Evolutionary conservation across 1,284 basidiomycete genomes (phyloP), one percentile per base, ranked within the genome.

Genomic region (Papiliotrema laurentii): DNA sequence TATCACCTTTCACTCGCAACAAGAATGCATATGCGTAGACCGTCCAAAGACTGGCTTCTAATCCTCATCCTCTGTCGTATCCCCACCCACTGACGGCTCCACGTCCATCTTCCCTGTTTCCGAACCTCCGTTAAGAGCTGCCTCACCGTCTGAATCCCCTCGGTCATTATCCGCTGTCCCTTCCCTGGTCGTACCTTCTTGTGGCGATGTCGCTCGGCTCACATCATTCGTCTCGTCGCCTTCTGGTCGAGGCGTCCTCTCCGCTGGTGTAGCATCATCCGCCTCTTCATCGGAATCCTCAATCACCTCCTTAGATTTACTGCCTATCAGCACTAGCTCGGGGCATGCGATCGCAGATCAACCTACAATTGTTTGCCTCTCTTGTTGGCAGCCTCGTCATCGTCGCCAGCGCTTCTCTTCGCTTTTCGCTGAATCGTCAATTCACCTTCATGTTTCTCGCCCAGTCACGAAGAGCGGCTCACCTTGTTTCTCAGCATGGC

Each of bases 251-350:
- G 41, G 24, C n/a, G 41, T 43, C 18, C 27, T 31, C 5, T 44
- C 24, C 10, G 44, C 27, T 27, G 44, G 35, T 30, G 44, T 27
- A 27, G 38, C 51, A n/a, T 56, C 60, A 38, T 55, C 51, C 4
- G 49, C 53, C 13, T 65, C 64, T 16, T 68, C 66, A 43, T 67
- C 65, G 13, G 66, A 69, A 51, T 69, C 66, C 45, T 61, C 61
- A 40, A 72, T 72, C 49, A 59, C 60, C 3, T 63, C 71, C 56
- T 72, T 72, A 19, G 69, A 71, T 61, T 72, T 72, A 53, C 66
- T 69, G 37, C 21, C 5, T n/a, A 21, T 56, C 49, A 51, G 43
- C 38, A 21, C 18, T 28, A 28, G 2, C 19, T 3, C 2, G 5
- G 41, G 19, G 13, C 38, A 24, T 24, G 27, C 21, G 43, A 22